These are phyloP conservation scores for Lipomyces yamadae DNA, from an alignment of 805 yeast genomes.

Conservation along the genomic window DNA sequence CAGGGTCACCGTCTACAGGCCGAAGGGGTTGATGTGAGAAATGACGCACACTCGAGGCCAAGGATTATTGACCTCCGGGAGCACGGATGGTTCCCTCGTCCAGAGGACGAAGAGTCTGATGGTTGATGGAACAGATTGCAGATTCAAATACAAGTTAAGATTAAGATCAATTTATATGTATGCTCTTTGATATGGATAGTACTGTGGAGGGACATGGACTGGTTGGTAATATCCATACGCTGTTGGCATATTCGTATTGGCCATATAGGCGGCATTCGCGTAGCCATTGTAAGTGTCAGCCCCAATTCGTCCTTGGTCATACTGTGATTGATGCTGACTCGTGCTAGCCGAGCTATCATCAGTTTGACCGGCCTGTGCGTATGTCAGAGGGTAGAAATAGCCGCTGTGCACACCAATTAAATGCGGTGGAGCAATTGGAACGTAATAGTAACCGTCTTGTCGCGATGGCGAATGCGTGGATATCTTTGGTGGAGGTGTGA, in stretches of 20 bases:
- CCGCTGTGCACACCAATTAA: background rate
- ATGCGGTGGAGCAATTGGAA: background rate
- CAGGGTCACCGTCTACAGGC: constrained; percentile 54
- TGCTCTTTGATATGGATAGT: background rate
- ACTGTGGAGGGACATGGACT: background rate
- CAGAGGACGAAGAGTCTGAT: constrained; percentile 22
- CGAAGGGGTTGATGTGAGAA: constrained; percentile 52
- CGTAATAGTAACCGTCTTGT: constrained; percentile 1
- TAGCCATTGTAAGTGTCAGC: background rate
- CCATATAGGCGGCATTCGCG: background rate
- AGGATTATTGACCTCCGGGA: constrained; percentile 44
- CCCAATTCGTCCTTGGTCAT: background rate
- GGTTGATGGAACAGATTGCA: background rate
- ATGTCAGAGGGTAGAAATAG: background rate
- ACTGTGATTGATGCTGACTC: background rate
- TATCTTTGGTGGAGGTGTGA: background rate
- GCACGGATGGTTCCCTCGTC: constrained; percentile 72
- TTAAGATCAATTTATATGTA: background rate
- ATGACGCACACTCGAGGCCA: constrained; percentile 48
- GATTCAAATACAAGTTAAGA: background rate
- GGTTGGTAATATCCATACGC: background rate
- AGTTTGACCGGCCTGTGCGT: background rate
- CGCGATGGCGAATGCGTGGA: background rate
- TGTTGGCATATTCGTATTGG: background rate
- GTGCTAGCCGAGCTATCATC: background rate